Evolutionary conservation across 495 filamentous ascomycete species (phyloP), one percentile per base, ranked within the genome.

Genomic region (Penicillium antarcticum): DNA sequence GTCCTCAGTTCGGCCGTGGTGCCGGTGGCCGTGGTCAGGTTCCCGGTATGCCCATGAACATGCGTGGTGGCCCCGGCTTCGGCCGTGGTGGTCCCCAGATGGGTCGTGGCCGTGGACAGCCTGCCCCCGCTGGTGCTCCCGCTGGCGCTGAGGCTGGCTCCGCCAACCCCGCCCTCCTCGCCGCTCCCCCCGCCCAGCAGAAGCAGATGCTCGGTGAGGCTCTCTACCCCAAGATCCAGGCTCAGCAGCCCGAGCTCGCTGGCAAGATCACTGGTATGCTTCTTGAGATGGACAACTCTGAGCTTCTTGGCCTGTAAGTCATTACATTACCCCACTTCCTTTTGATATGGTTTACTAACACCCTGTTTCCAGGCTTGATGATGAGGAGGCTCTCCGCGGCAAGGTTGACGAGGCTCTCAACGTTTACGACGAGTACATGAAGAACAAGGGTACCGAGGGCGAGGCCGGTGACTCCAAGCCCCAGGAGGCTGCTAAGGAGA

Each of bases 231-330:
- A 97, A 97, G 86, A 97, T 99, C 64, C 84, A 90, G 69, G 81
- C 80, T 45, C 83, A 94, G 72, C 91, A 97, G 79, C 91, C 91
- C 37, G 89, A 95, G 56, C 78, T 99, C 53, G 94, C 94, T 56
- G 94, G 94, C 60, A 99, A 99, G 86, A 97, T 99, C 65, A 99
- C 94, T 52, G 94, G 94, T 71, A 99, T 99, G 94, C 84, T 99
- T 62, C 67, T 99, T 60, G 94, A 99, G 81, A 99, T 99, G 94
- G 94, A 97, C 55, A 97, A 97, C 67, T 56, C 76, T 40, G 94
- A 99, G 78, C 74, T 99, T 55, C 74, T 99, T 63, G 87, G 87
- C 70, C 80, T 99, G 94, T 98, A 85, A 90, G 94, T 91, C 51
- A 56, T 41, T 33, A 2, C 21, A 18, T 36, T 19, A 41, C 12